phyloP scores from a whole-genome alignment of 192 early-diverging fungal species.

The Geranomyces michiganensis region DNA sequence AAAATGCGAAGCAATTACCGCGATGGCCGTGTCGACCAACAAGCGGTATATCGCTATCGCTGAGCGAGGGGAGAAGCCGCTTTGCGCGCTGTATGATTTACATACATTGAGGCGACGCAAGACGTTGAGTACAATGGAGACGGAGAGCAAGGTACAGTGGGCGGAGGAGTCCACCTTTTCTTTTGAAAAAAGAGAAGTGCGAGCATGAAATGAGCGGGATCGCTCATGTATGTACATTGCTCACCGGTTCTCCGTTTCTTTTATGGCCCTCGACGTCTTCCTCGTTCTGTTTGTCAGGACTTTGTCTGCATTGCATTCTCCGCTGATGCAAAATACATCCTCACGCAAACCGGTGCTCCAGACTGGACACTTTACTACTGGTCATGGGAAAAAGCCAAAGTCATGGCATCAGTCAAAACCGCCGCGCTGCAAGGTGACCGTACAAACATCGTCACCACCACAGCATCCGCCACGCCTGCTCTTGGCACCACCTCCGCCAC shows the following conservation, averaged over 20 bases:
- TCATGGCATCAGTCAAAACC: constrained; percentile 52
- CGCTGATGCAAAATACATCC: constrained; percentile 57
- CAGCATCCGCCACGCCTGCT: neutral
- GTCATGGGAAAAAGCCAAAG: constrained; percentile 63
- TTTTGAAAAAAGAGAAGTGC: too few relatives aligned
- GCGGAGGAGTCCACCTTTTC: too few relatives aligned
- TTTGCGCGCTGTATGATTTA: constrained; percentile 55
- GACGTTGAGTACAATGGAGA: constrained; percentile 39
- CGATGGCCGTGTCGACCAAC: constrained; percentile 51
- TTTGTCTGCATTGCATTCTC: constrained; percentile 63
- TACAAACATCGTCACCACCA: neutral
- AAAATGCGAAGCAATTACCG: constrained; percentile 55
- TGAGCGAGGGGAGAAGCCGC: constrained; percentile 53
- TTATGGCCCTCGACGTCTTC: too few relatives aligned
- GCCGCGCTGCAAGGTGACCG: constrained; percentile 20
- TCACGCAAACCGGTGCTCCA: constrained; percentile 56
- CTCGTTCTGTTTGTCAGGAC: constrained; percentile 41
- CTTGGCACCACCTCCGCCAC: neutral
- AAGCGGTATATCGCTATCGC: constrained; percentile 60
- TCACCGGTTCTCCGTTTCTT: too few relatives aligned
- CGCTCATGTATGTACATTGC: too few relatives aligned
- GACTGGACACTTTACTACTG: constrained; percentile 66
- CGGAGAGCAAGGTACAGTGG: constrained; percentile 52
- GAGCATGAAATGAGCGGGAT: too few relatives aligned
- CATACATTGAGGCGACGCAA: constrained; percentile 58